phyloP scores from a whole-genome alignment of 2,329 filamentous ascomycete species.

The Nothophaeocryptopus gaeumannii region DNA sequence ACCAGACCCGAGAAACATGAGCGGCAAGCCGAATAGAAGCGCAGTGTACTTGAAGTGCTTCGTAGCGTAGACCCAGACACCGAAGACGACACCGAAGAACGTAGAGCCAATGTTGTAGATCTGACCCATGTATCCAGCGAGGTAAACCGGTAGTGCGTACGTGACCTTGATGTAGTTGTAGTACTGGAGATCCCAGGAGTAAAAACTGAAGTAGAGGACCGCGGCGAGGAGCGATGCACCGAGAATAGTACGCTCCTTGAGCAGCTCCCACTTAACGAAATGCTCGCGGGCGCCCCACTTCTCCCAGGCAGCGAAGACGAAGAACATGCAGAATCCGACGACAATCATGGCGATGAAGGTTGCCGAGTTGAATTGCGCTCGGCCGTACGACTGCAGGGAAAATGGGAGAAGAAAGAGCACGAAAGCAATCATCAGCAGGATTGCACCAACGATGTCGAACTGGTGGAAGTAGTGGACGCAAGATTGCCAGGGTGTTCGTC shows the following conservation, averaged over 20 bases:
- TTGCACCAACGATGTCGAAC: conserved; percentile 32
- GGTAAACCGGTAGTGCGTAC: conserved; percentile 38
- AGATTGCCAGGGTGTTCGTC: conserved; percentile 23
- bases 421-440: conserved; percentile 48
- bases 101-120: conserved; percentile 41
- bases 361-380: conserved; percentile 36
- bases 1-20: conserved; percentile 34
- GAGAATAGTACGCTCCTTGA: conserved; percentile 50
- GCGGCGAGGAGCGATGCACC: conserved; percentile 44
- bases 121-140: conserved; percentile 32
- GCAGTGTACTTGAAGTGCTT: conserved; percentile 51
- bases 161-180: conserved; percentile 49
- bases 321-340: conserved; percentile 31
- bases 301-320: conserved; percentile 57
- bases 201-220: conserved; percentile 49
- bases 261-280: conserved; percentile 55
- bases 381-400: conserved; percentile 46
- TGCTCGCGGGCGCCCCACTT: conserved; percentile 54
- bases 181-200: conserved; percentile 42
- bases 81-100: conserved; percentile 47
- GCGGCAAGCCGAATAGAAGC: conserved; percentile 35
- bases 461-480: conserved; percentile 30
- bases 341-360: conserved; percentile 42
- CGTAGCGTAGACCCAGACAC: conserved; percentile 47
- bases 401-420: conserved; percentile 68